These are phyloP conservation scores for Aureobasidium namibiae DNA, from an alignment of 2,329 filamentous ascomycete species.

Conservation along the genomic window DNA sequence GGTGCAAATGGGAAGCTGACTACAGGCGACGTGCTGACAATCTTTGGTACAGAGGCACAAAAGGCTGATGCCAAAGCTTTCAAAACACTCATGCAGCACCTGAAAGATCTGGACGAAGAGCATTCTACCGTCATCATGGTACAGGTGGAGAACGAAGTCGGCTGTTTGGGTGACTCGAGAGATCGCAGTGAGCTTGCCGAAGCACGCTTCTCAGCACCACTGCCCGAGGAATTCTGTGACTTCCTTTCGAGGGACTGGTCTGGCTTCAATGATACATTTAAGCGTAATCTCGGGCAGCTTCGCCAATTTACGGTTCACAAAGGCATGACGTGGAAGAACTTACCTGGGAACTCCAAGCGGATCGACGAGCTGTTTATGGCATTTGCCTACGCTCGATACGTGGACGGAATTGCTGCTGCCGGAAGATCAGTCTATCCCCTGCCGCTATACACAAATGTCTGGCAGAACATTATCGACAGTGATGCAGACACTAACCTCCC, in stretches of 20 bases:
- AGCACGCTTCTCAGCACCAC: constrained; percentile 31
- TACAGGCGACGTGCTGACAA: constrained; percentile 28
- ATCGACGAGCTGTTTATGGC: constrained; percentile 44
- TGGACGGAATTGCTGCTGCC: constrained; percentile 33
- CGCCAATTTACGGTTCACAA: constrained; percentile 13
- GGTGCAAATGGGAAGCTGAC: constrained; percentile 21
- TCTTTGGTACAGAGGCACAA: constrained; percentile 29
- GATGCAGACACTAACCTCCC: constrained; percentile 28
- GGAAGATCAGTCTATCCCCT: constrained; percentile 35
- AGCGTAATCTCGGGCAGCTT: constrained; percentile 14
- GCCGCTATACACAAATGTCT: constrained; percentile 40
- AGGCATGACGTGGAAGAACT: constrained; percentile 29
- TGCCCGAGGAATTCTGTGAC: constrained; percentile 30
- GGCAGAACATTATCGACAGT: constrained; percentile 35
- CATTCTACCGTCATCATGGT: constrained; percentile 48
- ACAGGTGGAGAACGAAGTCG: constrained; percentile 50
- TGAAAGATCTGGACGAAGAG: constrained; percentile 37
- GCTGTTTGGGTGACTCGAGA: constrained; percentile 44
- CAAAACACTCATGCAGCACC: constrained; percentile 29
- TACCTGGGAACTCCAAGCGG: constrained; percentile 31
- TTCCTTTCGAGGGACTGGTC: constrained; percentile 18
- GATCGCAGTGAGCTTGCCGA: constrained; percentile 38
- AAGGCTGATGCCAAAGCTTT: constrained; percentile 35
- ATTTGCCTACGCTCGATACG: constrained; percentile 35
- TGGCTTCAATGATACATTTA: constrained; percentile 17